A percentile compares a stretch with the other conserved stretches of the same genome.
phyloP scores from a whole-genome alignment of 2,329 filamentous ascomycete species.

The Monascus ruber region DNA sequence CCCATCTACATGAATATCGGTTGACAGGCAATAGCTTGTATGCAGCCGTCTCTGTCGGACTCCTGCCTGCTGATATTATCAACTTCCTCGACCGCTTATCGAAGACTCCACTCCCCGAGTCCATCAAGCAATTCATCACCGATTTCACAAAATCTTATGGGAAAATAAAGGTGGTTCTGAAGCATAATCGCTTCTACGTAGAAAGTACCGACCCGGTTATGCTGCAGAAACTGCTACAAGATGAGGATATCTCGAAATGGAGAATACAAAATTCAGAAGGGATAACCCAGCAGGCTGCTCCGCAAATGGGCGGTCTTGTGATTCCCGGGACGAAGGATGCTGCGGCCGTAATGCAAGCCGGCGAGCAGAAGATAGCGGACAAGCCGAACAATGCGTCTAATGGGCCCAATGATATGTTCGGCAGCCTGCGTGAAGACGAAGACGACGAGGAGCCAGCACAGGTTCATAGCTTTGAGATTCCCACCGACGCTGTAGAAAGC shows the following conservation, averaged over 20 bases:
- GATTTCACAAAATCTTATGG: constrained; percentile 83
- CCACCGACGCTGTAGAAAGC: constrained; percentile 66
- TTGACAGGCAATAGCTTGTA: constrained; percentile 89
- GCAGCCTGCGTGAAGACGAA: constrained; percentile 60
- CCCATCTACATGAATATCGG: constrained; percentile 85
- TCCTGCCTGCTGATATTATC: constrained; percentile 82
- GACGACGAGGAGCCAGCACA: constrained; percentile 75
- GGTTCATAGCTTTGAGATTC: constrained; percentile 88
- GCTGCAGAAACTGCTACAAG: constrained; percentile 74
- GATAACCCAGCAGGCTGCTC: constrained; percentile 69
- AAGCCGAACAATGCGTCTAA: constrained; percentile 29
- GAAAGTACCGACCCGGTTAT: constrained; percentile 83
- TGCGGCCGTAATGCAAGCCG: constrained; percentile 69
- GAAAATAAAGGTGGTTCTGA: constrained; percentile 88
- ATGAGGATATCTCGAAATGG: constrained; percentile 67
- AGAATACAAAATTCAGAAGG: constrained; percentile 62
- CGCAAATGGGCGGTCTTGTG: constrained; percentile 75
- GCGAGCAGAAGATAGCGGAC: constrained; percentile 23
- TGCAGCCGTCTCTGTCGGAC: constrained; percentile 87
- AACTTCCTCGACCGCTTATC: constrained; percentile 76
- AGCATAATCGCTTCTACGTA: constrained; percentile 87
- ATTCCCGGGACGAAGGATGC: constrained; percentile 94
- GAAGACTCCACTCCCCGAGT: constrained; percentile 76
- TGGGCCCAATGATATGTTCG: constrained; percentile 52
- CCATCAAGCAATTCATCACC: constrained; percentile 67